phyloP scores from a whole-genome alignment of 2,329 filamentous ascomycete genomes.

The Ophiostoma sp. region DNA sequence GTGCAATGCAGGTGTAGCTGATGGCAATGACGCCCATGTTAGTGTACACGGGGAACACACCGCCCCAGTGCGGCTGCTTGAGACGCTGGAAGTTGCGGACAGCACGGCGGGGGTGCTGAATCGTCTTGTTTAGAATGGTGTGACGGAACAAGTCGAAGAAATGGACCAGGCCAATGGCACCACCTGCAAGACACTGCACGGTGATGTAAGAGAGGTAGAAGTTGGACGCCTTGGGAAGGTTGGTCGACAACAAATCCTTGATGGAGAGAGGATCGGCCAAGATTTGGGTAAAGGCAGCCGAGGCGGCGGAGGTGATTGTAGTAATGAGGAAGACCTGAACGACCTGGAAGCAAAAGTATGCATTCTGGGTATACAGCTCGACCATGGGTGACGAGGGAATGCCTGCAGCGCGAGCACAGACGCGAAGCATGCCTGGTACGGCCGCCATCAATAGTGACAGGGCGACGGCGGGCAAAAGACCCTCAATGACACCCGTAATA shows the following conservation, averaged over 20 bases:
- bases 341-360: conserved; percentile 78
- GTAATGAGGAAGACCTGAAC: conserved; percentile 83
- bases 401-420: conserved; percentile 69
- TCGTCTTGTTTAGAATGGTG: conserved; percentile 63
- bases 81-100: conserved; percentile 72
- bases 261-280: conserved; percentile 59
- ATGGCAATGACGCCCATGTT: conserved; percentile 74
- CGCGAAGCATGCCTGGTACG: conserved; percentile 73
- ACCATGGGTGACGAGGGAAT: conserved; percentile 69
- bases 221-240: conserved; percentile 70
- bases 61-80: conserved; percentile 73
- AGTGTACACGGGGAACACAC: conserved; percentile 71
- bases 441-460: conserved; percentile 81
- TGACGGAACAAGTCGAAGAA: conserved; percentile 57
- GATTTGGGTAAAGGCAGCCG: conserved; percentile 59
- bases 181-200: conserved; percentile 76
- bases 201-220: conserved; percentile 86
- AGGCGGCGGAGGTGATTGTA: conserved; percentile 72
- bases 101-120: conserved; percentile 80
- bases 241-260: conserved; percentile 58
- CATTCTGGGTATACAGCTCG: conserved; percentile 76
- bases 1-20: conserved; percentile 80
- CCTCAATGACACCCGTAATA: conserved; percentile 78
- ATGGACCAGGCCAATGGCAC: conserved; percentile 71
- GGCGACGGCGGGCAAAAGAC: conserved; percentile 76